These are phyloP conservation scores for Cladochytrium replicatum DNA, from an alignment of 192 early-diverging fungal species.

Conservation along the genomic window DNA sequence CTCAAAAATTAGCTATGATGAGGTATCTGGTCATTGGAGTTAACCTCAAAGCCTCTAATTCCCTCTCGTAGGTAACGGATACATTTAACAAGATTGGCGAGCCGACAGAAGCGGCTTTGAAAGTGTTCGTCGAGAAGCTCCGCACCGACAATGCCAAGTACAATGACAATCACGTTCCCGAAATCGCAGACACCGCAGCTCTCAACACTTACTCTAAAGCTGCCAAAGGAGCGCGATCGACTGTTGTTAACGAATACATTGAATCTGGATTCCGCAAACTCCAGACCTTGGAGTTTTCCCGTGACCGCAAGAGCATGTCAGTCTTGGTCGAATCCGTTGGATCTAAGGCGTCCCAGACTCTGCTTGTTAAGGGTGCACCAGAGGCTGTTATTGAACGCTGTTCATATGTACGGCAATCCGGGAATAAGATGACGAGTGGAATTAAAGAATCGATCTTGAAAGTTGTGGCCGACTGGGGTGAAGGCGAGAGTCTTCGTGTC, in stretches of 20 bases:
- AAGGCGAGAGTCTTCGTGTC: slow-evolving; percentile 70
- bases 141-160: slow-evolving; percentile 60
- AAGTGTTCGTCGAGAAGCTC: slow-evolving; percentile 87
- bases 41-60: slow-evolving; percentile 3
- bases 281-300: slow-evolving; percentile 83
- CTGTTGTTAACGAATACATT: slow-evolving; percentile 66
- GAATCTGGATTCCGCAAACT: slow-evolving; percentile 46
- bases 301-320: slow-evolving; percentile 98
- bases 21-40: slow-evolving; percentile 25
- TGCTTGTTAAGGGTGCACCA: slow-evolving; percentile 94
- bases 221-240: slow-evolving; percentile 29
- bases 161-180: slow-evolving; percentile 37
- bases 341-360: slow-evolving; percentile 12
- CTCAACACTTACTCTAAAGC: slow-evolving; percentile 11
- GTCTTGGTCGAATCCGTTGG: slow-evolving; percentile 54
- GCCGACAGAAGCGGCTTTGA: slow-evolving; percentile 96
- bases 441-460: slow-evolving; percentile 51
- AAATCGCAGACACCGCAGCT: slow-evolving; percentile 15
- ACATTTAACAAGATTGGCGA: slow-evolving; percentile 78
- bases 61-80: slow-evolving; percentile 21
- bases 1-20: slow-evolving; percentile 71
- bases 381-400: slow-evolving; percentile 88
- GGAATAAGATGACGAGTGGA: slow-evolving; percentile 49
- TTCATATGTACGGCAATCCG: slow-evolving; percentile 41
- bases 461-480: slow-evolving; percentile 65